These are phyloP conservation scores for Fraxinus sp. DNA, from an alignment of 305 asterid species.

Conservation along the genomic window DNA sequence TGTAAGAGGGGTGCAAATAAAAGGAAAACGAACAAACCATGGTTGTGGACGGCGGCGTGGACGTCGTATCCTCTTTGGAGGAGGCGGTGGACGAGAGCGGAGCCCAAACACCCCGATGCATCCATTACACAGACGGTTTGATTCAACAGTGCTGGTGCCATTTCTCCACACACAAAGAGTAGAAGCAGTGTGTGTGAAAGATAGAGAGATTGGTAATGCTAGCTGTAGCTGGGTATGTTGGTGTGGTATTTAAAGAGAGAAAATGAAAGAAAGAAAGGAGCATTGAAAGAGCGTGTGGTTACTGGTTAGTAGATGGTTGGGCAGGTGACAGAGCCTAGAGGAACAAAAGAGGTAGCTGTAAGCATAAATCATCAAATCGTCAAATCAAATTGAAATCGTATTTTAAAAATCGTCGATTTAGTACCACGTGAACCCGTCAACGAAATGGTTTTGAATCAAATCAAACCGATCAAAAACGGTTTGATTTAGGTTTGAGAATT, in stretches of 20 bases:
- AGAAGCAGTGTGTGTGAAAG: neutral
- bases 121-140: conserved; percentile 82
- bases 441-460: no score
- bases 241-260: conserved; percentile 31
- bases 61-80: conserved; percentile 69
- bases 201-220: neutral
- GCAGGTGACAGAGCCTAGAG: conserved; percentile 32
- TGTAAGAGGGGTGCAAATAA: neutral
- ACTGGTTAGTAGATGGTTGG: conserved; percentile 54
- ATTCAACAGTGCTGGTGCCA: conserved; percentile 42
- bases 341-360: no score
- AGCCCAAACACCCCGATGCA: conserved; percentile 70
- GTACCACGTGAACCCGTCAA: no score
- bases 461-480: no score
- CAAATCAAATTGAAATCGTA: no score
- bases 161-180: neutral
- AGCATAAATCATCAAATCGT: no score
- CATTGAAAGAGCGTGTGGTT: conserved; percentile 58
- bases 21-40: conserved; percentile 31
- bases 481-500: no score
- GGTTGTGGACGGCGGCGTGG: conserved; percentile 74
- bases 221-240: neutral
- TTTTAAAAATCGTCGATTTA: no score
- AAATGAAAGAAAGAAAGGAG: neutral
- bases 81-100: conserved; percentile 62